Evolutionary conservation across 2,329 filamentous ascomycete genomes (phyloP), one percentile per base, ranked within the genome.

Genomic region (Trichoderma afroharzianum): DNA sequence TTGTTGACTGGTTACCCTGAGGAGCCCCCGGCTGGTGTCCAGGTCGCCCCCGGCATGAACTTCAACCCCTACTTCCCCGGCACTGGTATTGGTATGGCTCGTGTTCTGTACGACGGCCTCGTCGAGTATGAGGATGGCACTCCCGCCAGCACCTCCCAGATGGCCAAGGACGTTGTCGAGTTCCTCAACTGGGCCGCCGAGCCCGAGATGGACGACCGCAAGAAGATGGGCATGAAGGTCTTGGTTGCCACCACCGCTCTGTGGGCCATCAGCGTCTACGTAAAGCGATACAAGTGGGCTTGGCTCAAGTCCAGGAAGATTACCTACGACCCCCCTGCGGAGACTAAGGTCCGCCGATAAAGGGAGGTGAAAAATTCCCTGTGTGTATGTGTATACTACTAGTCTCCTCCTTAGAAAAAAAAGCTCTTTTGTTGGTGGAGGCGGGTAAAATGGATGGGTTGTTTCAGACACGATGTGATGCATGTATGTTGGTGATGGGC

Each of bases 1-100:
- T 88, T 99, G 83, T 86, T 99, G 81, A 99, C 96, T 71, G 96
- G 96, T 78, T 99, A 99, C 85, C 96, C 96, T 73, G 96, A 99
- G 77, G 96, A 99, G 85, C 88, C 94, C 73, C 96, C 96, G 68
- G 93, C 96, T 66, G 96, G 96, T 81, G 94, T 93, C 74, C 86
- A 88, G 78, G 92, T 99, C 73, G 91, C 91, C 78, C 90, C 91
- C 74, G 96, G 96, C 80, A 91, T 99, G 85, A 98, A 98, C 91
- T 99, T 99, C 91, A 99, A 99, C 90, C 96, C 96, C 73, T 99
- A 98, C 89, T 99, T 99, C 91, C 96, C 96, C 72, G 96, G 96
- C 81, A 98, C 96, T 78, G 95, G 95, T 82, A 99, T 99, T 83
- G 96, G 93, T 79, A 99, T 99, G 96, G 95, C 92, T 78, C 95